A percentile compares a stretch with the other conserved stretches of the same genome.
These are phyloP conservation scores for Phaseolus coccineus DNA, from an alignment of 331 rosid genomes.

Conservation along the genomic window DNA sequence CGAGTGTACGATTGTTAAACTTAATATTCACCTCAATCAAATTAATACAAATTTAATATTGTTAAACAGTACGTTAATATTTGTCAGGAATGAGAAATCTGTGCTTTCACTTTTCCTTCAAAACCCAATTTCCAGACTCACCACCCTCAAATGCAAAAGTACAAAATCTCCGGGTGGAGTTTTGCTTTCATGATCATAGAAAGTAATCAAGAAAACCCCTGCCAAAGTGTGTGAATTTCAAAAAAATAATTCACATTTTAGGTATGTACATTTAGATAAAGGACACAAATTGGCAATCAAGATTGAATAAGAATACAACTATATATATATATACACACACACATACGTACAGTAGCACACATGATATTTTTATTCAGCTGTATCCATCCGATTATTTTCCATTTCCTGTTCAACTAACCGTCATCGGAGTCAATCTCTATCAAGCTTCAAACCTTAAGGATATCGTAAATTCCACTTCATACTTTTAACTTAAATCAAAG, in stretches of 20 bases:
- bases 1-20: not conserved
- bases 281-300: not conserved
- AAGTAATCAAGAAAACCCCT: slow-evolving; percentile 9
- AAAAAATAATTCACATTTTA: slow-evolving; percentile 19
- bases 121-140: not conserved
- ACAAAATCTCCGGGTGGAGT: not conserved
- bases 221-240: not conserved
- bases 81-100: not conserved
- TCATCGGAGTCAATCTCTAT: not conserved
- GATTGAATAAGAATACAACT: not conserved
- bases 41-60: not conserved
- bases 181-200: not conserved
- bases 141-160: not conserved
- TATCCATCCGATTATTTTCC: not conserved
- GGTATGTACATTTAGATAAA: slow-evolving; percentile 30
- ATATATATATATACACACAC: not conserved
- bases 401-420: not conserved
- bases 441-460: slow-evolving; percentile 3
- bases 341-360: not conserved
- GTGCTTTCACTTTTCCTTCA: not conserved
- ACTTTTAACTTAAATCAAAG: slow-evolving; percentile 82
- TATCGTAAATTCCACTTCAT: slow-evolving; percentile 13
- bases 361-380: not conserved
- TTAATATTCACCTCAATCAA: not conserved
- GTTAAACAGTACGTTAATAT: not conserved